Evolutionary conservation across 1,139 yeast genomes (phyloP), one percentile per base, ranked within the genome.

Genomic region (Diutina mesorugosa): DNA sequence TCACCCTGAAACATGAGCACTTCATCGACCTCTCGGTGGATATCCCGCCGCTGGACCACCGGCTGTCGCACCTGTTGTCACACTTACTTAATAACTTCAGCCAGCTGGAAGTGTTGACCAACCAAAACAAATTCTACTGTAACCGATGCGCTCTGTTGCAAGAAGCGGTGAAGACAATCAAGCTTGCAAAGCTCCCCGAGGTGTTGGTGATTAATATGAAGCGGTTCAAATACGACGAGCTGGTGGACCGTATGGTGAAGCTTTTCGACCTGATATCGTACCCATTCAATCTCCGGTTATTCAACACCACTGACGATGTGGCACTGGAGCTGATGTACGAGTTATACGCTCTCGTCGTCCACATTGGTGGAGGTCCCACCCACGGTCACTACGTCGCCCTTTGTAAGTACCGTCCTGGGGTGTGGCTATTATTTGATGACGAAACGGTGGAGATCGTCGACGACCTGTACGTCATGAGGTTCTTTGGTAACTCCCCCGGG

Each of bases 361-460:
- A 93, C 66, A 85, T 93, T 64, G 99, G 99, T 4, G 96, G 97
- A 2, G 98, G 98, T 0, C 97, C 98, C 1, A 90, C 90, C 75
- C 97, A 91, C 70, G 99, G 99, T 0, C 99, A 93, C 68, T 93
- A 93, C 66, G 91, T 93, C 14, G 81, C 96, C 0, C 73, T 93
- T 9, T 87, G 95, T 61, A 90, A 90, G 67, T 85, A 91, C 14
- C 84, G 81, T 58, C 78, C 81, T 26, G 83, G 84, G 50, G 89
- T 97, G 1, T 93, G 99, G 99, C 72, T 93, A 41, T 71, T 93
- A 59, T 93, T 89, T 70, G 99, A 93, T 67, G 99, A 93, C 68
- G 99, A 93, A 69, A 85, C 95, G 21, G 97, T 91, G 6, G 98
- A 91, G 65, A 74, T 87, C 35, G 93, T 93, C 7, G 90, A 86